These are phyloP conservation scores for Micromonas pusilla DNA, from an alignment of 139 green algal genomes.

Conservation along the genomic window DNA sequence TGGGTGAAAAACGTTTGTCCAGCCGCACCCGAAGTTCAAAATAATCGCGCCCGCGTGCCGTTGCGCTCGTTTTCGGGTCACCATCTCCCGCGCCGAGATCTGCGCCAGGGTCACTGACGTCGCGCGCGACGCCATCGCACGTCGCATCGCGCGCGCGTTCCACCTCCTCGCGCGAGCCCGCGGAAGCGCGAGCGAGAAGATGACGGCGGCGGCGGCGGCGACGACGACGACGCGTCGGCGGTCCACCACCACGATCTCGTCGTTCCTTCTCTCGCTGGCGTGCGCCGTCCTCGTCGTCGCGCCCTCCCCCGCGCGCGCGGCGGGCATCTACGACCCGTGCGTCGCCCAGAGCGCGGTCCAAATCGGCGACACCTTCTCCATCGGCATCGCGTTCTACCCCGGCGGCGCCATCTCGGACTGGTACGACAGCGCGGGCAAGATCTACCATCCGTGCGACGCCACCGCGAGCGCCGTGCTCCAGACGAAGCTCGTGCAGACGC, in stretches of 20 bases:
- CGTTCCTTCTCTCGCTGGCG: neutral
- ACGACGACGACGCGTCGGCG: too few species aligned
- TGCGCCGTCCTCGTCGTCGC: neutral
- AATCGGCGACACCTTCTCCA: neutral
- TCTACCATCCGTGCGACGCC: conserved; percentile 12
- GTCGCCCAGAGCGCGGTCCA: neutral
- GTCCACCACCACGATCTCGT: neutral
- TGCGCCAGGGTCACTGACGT: too few species aligned
- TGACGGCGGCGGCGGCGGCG: too few species aligned
- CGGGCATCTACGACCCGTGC: conserved; percentile 3
- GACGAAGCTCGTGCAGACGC: neutral
- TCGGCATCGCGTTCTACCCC: conserved; percentile 15
- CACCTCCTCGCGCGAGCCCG: too few species aligned
- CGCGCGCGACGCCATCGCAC: too few species aligned
- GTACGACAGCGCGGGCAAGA: neutral
- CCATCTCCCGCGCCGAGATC: too few species aligned
- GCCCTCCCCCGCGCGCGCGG: neutral
- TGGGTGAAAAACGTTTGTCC: too few species aligned
- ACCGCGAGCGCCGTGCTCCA: neutral
- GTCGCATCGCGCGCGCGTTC: too few species aligned
- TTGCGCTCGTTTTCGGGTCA: too few species aligned
- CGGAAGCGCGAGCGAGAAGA: too few species aligned
- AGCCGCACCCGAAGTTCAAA: too few species aligned
- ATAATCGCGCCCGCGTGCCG: too few species aligned
- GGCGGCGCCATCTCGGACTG: conserved; percentile 1